Evolutionary conservation across 2,329 filamentous ascomycete genomes (phyloP).

Genomic region (Monosporascus sp.): DNA sequence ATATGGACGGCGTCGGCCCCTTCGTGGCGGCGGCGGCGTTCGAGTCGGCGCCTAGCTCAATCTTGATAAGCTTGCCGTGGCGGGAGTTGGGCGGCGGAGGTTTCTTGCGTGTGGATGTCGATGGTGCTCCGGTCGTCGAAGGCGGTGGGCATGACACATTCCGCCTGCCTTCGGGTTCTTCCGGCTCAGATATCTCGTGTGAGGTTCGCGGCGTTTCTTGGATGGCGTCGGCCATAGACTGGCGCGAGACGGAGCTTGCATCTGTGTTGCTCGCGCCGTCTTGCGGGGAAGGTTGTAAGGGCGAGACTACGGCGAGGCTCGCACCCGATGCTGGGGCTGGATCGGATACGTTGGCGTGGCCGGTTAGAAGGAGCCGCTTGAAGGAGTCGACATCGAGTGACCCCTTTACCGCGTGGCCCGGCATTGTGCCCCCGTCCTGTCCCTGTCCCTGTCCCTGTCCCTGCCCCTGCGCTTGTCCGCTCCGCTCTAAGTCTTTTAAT

Average conservation of each 20-base stretch:
- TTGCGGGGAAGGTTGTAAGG: constrained; percentile 16
- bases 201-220: constrained; percentile 53
- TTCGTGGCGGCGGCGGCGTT: constrained; percentile 13
- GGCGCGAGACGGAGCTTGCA: constrained; percentile 51
- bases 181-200: constrained; percentile 49
- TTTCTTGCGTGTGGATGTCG: constrained; percentile 38
- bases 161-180: constrained; percentile 32
- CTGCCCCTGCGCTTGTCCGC: constrained; percentile 21
- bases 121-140: not conserved
- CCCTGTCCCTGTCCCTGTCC: constrained; percentile 21
- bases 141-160: not conserved
- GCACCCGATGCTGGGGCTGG: constrained; percentile 20
- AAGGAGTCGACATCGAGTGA: constrained; percentile 74
- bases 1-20: constrained; percentile 6
- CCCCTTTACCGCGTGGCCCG: constrained; percentile 28
- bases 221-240: constrained; percentile 48
- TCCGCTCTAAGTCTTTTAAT: constrained; percentile 43
- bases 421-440: constrained; percentile 27
- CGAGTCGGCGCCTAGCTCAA: constrained; percentile 36
- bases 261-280: constrained; percentile 51
- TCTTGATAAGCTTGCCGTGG: constrained; percentile 68
- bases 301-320: constrained; percentile 12
- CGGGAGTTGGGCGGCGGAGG: constrained; percentile 69
- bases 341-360: constrained; percentile 42
- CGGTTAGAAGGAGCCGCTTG: constrained; percentile 69